A percentile compares a stretch with the other conserved stretches of the same genome.
Conservation (phyloP, 1,139 yeast species). For the Sugiyamaella castrensis region DNA sequence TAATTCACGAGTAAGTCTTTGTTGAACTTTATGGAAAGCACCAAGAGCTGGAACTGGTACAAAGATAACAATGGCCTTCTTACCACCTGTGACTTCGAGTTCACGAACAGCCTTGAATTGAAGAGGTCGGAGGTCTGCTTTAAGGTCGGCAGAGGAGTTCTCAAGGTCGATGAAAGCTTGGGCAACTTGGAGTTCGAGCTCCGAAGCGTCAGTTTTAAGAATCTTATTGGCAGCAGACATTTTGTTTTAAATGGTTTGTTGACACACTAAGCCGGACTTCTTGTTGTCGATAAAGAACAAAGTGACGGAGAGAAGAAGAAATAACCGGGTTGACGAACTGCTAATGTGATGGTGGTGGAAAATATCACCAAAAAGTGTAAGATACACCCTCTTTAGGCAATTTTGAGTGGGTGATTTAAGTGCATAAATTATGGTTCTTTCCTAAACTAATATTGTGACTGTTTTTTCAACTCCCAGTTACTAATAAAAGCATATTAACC, state of each 20-base stretch:
- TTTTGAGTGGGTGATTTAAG: constrained; percentile 4
- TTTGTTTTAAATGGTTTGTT: constrained; percentile 25
- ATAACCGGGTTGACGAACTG: constrained; percentile 7
- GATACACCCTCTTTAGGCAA: neutral
- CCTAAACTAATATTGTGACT: constrained; percentile 6
- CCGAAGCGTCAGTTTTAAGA: constrained; percentile 72
- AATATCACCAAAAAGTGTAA: neutral
- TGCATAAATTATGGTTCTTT: neutral
- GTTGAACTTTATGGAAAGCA: constrained; percentile 96
- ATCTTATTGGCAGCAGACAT: constrained; percentile 98
- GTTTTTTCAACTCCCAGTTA: no score
- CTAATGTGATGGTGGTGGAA: neutral
- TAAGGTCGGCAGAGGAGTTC: constrained; percentile 87
- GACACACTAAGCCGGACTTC: constrained; percentile 4
- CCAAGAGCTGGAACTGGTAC: constrained; percentile 95
- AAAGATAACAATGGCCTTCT: constrained; percentile 97
- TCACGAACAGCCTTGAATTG: constrained; percentile 99
- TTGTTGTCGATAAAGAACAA: no score
- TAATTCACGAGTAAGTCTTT: constrained; percentile 92
- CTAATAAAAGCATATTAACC: neutral
- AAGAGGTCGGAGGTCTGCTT: constrained; percentile 97
- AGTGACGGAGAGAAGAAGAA: no score
- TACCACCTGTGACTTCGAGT: constrained; percentile 96
- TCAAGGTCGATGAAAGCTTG: constrained; percentile 98
- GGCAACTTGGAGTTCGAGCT: constrained; percentile 99